A percentile compares a stretch with the other conserved stretches of the same genome.
Evolutionary conservation across 495 filamentous ascomycete genomes (phyloP).

Genomic region (Lasiosphaeria miniovina): DNA sequence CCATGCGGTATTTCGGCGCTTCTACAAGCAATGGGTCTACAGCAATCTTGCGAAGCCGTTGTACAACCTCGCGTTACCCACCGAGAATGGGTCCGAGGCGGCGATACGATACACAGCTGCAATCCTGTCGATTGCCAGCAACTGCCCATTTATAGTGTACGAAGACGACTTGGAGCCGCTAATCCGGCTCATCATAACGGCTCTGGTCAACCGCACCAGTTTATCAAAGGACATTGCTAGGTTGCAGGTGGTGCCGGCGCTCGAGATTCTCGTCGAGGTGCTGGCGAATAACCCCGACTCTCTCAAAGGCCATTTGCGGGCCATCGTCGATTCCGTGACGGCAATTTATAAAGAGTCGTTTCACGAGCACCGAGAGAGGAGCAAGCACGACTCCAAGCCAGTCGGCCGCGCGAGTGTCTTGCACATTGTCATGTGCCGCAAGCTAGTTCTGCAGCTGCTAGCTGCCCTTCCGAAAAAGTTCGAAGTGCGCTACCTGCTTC

Average conservation of each 20-base stretch:
- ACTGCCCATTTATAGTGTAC: conserved; percentile 41
- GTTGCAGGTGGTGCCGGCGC: conserved; percentile 28
- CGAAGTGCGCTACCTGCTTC: conserved; percentile 38
- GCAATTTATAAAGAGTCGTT: conserved; percentile 28
- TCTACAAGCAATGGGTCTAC: conserved; percentile 37
- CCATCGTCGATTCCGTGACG: conserved; percentile 32
- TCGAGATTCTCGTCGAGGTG: conserved; percentile 39
- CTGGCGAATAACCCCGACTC: conserved; percentile 33
- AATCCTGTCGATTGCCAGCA: conserved; percentile 36
- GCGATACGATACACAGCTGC: conserved; percentile 29
- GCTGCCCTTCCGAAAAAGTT: conserved; percentile 37
- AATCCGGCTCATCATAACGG: conserved; percentile 37
- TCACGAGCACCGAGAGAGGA: conserved; percentile 11
- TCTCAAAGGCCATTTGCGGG: conserved; percentile 36
- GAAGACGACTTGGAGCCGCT: conserved; percentile 36
- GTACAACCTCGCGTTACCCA: conserved; percentile 25
- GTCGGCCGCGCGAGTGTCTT: conserved; percentile 5
- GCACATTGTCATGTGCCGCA: conserved; percentile 23
- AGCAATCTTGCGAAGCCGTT: conserved; percentile 28
- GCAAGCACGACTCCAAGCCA: conserved; percentile 3
- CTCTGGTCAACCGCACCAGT: conserved; percentile 19
- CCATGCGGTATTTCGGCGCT: conserved; percentile 31
- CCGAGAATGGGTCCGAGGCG: conserved; percentile 8
- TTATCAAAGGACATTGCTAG: conserved; percentile 17
- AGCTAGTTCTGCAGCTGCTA: conserved; percentile 39